Percentiles rank a stretch among this genome's conserved stretches.
phyloP scores from a whole-genome alignment of 208 protist genomes.

The Borovskyia barvae region DNA sequence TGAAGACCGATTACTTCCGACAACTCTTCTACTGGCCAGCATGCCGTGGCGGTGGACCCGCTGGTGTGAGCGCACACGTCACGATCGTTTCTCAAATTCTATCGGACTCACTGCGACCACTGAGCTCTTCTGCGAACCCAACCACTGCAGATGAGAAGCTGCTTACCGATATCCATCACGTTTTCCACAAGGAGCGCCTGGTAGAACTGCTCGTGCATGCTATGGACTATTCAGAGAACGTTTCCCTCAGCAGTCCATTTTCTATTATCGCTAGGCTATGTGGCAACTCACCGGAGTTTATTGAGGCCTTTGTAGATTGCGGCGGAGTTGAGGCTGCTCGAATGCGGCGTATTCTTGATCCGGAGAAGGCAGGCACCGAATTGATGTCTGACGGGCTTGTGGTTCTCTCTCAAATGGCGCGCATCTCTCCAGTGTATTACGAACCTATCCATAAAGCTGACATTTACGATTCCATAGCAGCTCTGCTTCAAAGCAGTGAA shows the following conservation, averaged over 20 bases:
- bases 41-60: constrained; percentile 69
- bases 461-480: constrained; percentile 65
- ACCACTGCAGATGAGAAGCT: constrained; percentile 50
- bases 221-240: constrained; percentile 80
- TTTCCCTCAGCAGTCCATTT: constrained; percentile 82
- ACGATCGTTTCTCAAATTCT: constrained; percentile 82
- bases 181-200: constrained; percentile 74
- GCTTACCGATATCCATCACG: constrained; percentile 53
- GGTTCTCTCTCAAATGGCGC: constrained; percentile 91
- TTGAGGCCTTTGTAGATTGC: constrained; percentile 80
- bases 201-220: constrained; percentile 78
- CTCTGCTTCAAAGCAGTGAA: constrained; percentile 72
- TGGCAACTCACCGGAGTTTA: constrained; percentile 74
- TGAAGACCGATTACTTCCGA: constrained; percentile 71
- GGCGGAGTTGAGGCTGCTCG: constrained; percentile 75
- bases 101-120: constrained; percentile 47
- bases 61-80: constrained; percentile 79
- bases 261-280: constrained; percentile 82
- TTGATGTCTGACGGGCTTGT: constrained; percentile 88
- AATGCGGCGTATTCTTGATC: constrained; percentile 76
- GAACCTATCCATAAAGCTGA: constrained; percentile 76
- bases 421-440: constrained; percentile 87
- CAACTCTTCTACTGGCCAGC: constrained; percentile 83
- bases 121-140: constrained; percentile 30
- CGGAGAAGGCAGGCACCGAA: constrained; percentile 56